Base-by-base conservation (phyloP, 2,329 filamentous ascomycete genomes). In the Lasiodiplodia sp. region DNA sequence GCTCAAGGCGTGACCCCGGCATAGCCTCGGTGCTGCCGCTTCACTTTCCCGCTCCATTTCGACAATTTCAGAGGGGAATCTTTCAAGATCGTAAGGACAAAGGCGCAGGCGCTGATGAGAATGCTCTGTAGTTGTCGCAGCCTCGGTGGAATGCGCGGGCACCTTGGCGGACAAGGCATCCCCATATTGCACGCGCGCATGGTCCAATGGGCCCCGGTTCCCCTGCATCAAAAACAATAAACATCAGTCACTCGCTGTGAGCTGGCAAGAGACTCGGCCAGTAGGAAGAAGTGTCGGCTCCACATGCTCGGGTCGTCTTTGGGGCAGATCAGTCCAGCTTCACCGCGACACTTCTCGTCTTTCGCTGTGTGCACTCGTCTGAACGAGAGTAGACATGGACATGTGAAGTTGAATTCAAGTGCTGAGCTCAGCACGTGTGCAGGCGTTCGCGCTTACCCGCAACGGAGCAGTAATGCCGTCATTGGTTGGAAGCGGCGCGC, bases 391-490 rank as follows among this genome's bases (percentile, higher is more conserved):
- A 34, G 8, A 34, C 31, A 34, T 34, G 31, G 31, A 34, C 31
- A 34, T 34, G 31, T 34, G 31, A n/a, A 44, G 18, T 2, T 7
- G n/a, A 1, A 21, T 4, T 44, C 14, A 8, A 21, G n/a, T 18
- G 7, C 14, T 44, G 40, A 44, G 44, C 7, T 34, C 14, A 62
- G 57, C 40, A 62, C 56, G 57, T 62, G 57, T 11, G 34, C 16
- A 40, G 57, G 44, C 31, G 60, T 18, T 64, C 7, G 60, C 60
- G 47, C 60, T 52, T 64, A 31, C 28, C 44, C 60, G n/a, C 28
- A 64, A 51, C 31, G n/a, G 60, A 64, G 47, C 7, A n/a, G 14
- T 64, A 34, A 38, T 52, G 60, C 60, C 60, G 60, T 64, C 60
- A 52, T 52, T 21, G 10, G 44, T 38, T 37, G 47, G 60, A 64